phyloP scores from a whole-genome alignment of 2,329 filamentous ascomycete species.

The Sarocladium strictum region DNA sequence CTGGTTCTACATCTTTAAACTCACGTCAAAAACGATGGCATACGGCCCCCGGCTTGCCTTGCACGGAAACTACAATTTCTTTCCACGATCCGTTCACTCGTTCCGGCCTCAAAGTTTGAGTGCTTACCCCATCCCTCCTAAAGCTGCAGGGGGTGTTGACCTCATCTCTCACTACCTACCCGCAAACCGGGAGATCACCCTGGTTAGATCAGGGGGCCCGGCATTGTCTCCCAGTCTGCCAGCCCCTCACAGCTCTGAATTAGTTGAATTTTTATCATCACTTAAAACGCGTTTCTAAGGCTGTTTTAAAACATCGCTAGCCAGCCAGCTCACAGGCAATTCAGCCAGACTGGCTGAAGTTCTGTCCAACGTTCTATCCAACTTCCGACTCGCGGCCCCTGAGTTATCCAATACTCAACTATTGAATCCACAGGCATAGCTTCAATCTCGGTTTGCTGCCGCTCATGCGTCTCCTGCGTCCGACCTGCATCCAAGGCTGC shows the following conservation, averaged over 20 bases:
- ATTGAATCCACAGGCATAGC: background rate
- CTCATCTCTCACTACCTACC: background rate
- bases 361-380: background rate
- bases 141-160: background rate
- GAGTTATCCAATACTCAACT: background rate
- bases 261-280: too few relatives aligned
- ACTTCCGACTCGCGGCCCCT: background rate
- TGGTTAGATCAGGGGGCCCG: background rate
- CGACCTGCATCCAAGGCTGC: background rate
- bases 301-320: background rate
- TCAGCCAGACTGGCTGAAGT: background rate
- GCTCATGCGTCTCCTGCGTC: constrained; percentile 4
- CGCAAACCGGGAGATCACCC: constrained; percentile 4
- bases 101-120: too few relatives aligned
- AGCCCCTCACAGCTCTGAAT: background rate
- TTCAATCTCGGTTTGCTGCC: constrained; percentile 6
- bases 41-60: too few relatives aligned
- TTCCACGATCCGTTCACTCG: too few relatives aligned
- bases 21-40: too few relatives aligned
- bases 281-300: background rate
- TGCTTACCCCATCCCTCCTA: too few relatives aligned
- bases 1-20: background rate
- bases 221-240: background rate
- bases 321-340: background rate
- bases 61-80: too few relatives aligned